phyloP scores from a whole-genome alignment of 805 yeast species.

The Lipomyces anomalus region DNA sequence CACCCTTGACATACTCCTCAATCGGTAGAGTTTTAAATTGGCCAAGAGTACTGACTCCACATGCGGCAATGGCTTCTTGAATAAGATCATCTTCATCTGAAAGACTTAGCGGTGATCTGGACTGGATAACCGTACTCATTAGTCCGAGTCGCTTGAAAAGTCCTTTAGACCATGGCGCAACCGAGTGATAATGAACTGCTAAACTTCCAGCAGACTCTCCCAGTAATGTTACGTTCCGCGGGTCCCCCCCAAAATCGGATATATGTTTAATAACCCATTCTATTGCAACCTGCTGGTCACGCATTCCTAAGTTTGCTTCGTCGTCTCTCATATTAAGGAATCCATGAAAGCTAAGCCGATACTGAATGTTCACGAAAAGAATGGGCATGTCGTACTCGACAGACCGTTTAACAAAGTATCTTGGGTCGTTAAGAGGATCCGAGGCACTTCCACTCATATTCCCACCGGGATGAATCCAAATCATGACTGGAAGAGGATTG shows the following conservation, averaged over 20 bases:
- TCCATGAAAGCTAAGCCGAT: constrained; percentile 37
- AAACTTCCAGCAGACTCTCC: constrained; percentile 48
- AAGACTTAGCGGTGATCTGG: constrained; percentile 23
- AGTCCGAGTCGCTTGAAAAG: constrained; percentile 27
- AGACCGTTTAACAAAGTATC: constrained; percentile 26
- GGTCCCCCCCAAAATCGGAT: constrained; percentile 44
- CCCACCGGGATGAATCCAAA: constrained; percentile 24
- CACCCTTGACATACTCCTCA: constrained; percentile 27
- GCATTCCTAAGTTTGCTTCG: constrained; percentile 39
- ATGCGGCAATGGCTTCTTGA: constrained; percentile 8
- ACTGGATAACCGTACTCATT: constrained; percentile 29
- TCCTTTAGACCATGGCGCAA: constrained; percentile 17
- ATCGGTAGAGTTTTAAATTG: constrained; percentile 25
- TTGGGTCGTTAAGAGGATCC: constrained; percentile 26
- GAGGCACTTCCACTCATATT: constrained; percentile 17
- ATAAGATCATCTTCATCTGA: constrained; percentile 24
- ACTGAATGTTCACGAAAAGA: constrained; percentile 37
- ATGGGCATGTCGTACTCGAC: constrained; percentile 27
- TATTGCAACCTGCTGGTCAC: constrained; percentile 45
- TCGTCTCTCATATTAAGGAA: constrained; percentile 38
- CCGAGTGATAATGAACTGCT: constrained; percentile 38
- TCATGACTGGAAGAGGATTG: constrained; percentile 13
- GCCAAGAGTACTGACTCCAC: constrained; percentile 18
- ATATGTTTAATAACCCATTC: constrained; percentile 45
- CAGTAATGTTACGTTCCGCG: constrained; percentile 38